These are phyloP conservation scores for Aspergillus avenaceus DNA, from an alignment of 495 filamentous ascomycete genomes.

Conservation along the genomic window DNA sequence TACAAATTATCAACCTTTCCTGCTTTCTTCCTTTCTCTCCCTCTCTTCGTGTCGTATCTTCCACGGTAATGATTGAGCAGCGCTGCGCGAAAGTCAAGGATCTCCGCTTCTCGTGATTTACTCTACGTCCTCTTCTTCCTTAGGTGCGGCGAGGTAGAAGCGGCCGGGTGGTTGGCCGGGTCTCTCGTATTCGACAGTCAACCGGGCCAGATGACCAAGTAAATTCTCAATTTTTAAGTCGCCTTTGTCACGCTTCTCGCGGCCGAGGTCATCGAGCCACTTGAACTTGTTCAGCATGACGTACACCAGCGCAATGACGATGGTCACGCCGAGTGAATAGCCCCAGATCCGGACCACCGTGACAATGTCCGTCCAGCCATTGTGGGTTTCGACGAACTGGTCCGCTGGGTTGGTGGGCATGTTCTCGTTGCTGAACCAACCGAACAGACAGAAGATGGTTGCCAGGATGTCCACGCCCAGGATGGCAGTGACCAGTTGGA, in stretches of 20 bases:
- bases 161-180: constrained; percentile 38
- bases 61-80: no score
- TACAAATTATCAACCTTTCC: background rate
- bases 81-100: no score
- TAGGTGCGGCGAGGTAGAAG: constrained; percentile 34
- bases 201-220: constrained; percentile 62
- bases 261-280: constrained; percentile 68
- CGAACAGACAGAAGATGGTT: constrained; percentile 68
- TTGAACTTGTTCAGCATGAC: constrained; percentile 62
- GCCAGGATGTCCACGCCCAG: constrained; percentile 62
- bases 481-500: constrained; percentile 64
- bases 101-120: constrained; percentile 5
- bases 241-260: constrained; percentile 60
- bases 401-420: constrained; percentile 39
- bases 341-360: constrained; percentile 76
- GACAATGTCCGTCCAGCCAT: constrained; percentile 69
- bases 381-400: constrained; percentile 43
- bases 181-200: constrained; percentile 66
- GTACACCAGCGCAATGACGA: constrained; percentile 74
- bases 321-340: constrained; percentile 68
- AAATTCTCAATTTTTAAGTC: constrained; percentile 75
- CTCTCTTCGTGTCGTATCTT: no score
- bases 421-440: constrained; percentile 56
- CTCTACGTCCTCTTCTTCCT: constrained; percentile 43
- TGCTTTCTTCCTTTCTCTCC: background rate